phyloP scores from a whole-genome alignment of 140 eudicot genomes.

The Erigeron philadelphicus region DNA sequence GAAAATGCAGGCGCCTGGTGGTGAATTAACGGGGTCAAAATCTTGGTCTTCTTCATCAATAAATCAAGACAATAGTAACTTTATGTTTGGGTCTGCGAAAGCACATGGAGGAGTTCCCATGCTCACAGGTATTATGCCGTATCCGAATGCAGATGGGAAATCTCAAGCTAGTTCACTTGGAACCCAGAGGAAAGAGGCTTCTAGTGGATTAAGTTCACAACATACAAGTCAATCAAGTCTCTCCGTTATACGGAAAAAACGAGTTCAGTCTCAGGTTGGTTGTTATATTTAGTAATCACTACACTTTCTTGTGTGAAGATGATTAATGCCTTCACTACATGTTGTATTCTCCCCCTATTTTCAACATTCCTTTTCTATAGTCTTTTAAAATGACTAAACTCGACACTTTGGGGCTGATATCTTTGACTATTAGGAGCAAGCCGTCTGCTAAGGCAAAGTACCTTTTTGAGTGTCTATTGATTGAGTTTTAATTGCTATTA shows the following conservation, averaged over 20 bases:
- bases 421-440: too few species aligned
- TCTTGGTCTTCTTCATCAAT: constrained; percentile 38
- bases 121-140: constrained; percentile 29
- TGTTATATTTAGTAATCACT: not conserved
- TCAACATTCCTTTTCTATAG: too few species aligned
- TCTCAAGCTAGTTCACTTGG: constrained; percentile 40
- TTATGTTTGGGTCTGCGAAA: constrained; percentile 34
- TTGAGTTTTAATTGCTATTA: too few species aligned
- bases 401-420: too few species aligned
- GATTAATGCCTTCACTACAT: too few species aligned
- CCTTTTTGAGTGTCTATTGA: too few species aligned
- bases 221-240: constrained; percentile 48
- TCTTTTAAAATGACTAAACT: too few species aligned
- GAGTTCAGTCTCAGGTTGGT: constrained; percentile 56
- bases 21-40: constrained; percentile 28
- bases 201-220: constrained; percentile 40
- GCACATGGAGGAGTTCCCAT: constrained; percentile 30
- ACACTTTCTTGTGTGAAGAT: not conserved
- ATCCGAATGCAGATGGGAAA: constrained; percentile 34
- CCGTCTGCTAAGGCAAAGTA: too few species aligned
- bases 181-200: constrained; percentile 38
- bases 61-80: constrained; percentile 37
- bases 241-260: constrained; percentile 51
- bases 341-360: too few species aligned
- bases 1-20: constrained; percentile 36